Evolutionary conservation across 148 eudicot genomes (phyloP), one percentile per base, ranked within the genome.

Genomic region (Cornus controversa): DNA sequence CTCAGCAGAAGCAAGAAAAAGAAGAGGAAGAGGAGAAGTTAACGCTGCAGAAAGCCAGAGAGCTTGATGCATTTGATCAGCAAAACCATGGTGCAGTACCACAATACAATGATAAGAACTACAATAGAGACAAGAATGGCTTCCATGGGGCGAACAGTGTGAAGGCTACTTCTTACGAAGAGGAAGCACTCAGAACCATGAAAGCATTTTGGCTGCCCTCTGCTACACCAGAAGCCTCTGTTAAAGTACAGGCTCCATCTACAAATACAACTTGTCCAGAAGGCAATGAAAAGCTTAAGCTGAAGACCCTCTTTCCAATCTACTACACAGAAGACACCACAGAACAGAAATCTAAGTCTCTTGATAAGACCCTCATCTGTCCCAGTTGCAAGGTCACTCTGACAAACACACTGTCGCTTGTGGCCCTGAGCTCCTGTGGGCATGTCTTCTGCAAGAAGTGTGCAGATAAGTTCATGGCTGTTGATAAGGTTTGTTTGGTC

Each of bases 111-210:
- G 96, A 87, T 69, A 93, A 89, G 85, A 88, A 79, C 87, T 81
- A 86, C 75, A 84, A 84, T 79, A 82, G 69, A 27, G 93, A 90
- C 77, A 96, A 90, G 73, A 93, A 88, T n/a, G 94, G 92, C 26
- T 96, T 93, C 81, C 99, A 96, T 40, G 99, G 99, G 70, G 99
- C 98, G 53, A 93, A 93, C 81, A 96, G 99, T 60, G 99, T 96
- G 50, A 96, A 92, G 78, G 80, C 92, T 76, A 96, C 99, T 4
- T 91, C 93, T 47, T 96, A 80, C 26, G 99, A 96, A 84, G 99
- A 87, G 71, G 99, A 96, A 88, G 98, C 99, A 66, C 86, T 96
- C 23, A 80, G 89, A 50, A 96, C 94, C 63, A 96, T 96, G 99
- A 93, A 96, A 82, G 99, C 99, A 11, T 93, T 93, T 72, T 96